phyloP scores from a whole-genome alignment of 371 early-diverging fungal genomes.

The Basidiobolus heterosporus region DNA sequence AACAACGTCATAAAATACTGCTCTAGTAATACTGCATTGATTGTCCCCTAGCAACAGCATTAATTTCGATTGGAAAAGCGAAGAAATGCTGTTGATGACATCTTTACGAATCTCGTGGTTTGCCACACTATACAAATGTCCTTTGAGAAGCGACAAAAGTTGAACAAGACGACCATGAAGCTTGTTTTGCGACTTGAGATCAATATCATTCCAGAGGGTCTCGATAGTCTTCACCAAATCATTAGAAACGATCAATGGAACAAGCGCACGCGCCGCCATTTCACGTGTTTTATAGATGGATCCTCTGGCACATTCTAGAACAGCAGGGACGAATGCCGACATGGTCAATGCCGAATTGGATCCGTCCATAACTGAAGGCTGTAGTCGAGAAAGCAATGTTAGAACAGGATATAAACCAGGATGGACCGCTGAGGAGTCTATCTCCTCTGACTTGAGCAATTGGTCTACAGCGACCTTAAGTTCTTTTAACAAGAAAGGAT shows the following conservation, averaged over 20 bases:
- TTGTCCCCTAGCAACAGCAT: no score
- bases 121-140: no score
- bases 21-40: no score
- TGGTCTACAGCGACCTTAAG: conserved; percentile 47
- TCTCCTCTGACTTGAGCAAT: conserved; percentile 8
- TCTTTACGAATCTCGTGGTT: no score
- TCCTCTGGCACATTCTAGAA: conserved; percentile 52
- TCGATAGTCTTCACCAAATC: conserved; percentile 24
- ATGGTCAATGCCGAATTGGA: conserved; percentile 16
- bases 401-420: conserved; percentile 50
- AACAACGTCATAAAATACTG: no score
- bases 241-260: conserved; percentile 26
- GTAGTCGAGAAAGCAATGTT: conserved; percentile 53
- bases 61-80: no score
- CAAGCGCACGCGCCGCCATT: conserved; percentile 69
- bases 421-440: neutral
- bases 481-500: conserved; percentile 54
- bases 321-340: conserved; percentile 47
- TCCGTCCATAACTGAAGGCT: conserved; percentile 39
- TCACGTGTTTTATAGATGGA: conserved; percentile 64
- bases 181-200: conserved; percentile 28
- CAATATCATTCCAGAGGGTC: conserved; percentile 9
- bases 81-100: no score
- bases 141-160: conserved; percentile 27
- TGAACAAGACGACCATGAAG: conserved; percentile 56